Base-by-base conservation (phyloP, 495 filamentous ascomycete genomes). In the Penicillium simplicissimum region DNA sequence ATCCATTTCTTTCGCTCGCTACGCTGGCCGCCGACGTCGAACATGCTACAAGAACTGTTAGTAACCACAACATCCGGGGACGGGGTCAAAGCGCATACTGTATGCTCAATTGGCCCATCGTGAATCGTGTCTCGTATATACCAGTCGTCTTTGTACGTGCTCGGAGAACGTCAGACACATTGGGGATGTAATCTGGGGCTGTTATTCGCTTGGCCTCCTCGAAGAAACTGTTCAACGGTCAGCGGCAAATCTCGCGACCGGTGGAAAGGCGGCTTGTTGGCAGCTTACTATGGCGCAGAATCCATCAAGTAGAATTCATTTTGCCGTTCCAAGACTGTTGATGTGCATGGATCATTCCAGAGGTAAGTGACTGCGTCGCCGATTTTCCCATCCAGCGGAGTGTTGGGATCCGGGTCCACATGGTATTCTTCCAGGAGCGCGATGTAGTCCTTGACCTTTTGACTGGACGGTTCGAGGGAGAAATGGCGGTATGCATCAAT, bases 1-100 rank as follows among this genome's bases (percentile, higher is more conserved):
- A 98, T 98, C 95, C 95, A 98, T 77, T 98, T 98, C 79, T 98
- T 98, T 56, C 95, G 86, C 74, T 98, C 95, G 74, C 93, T 97
- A 66, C 95, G 82, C 78, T 98, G 95, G 35, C 95, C 95, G 59
- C 95, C 95, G 21, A 98, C 95, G 74, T 98, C 95, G 72, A 98
- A 98, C 95, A 98, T 98, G 81, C 93, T 97, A 64, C 48, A 61
- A 53, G 67, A 52, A 45, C 55, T 31, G 53, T 74, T 52, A 71
- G 64, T 17, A 8, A 56, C 42, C n/a, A 55, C 11, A 52, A 17
- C 7, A 21, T n/a, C 34, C 28, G 48, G 13, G 15, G 23, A 37
- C 11, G 10, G 23, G 11, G n/a, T 28, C 40, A 9, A 10, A 11
- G n/a, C 36, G 76, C 91, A 69, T 88, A 98, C 95, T 98, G 95